Conservation (phyloP, 2,329 filamentous ascomycete genomes). For the Aspergillus aculeatinus region DNA sequence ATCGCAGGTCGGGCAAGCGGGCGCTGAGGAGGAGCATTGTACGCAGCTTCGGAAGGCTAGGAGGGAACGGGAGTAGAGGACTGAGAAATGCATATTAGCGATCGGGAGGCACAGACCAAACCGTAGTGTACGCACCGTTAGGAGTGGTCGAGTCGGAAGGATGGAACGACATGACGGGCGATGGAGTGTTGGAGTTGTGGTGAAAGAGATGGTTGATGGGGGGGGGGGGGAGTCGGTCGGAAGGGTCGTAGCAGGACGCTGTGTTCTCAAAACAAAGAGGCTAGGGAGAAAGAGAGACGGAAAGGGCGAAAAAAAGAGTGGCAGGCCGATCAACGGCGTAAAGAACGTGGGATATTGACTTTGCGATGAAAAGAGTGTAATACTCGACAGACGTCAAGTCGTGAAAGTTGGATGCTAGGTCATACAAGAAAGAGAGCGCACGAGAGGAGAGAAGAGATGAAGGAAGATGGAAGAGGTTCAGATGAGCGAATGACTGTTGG, state of each 20-base stretch:
- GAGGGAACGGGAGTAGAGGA: conserved; percentile 23
- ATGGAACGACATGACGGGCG: conserved; percentile 31
- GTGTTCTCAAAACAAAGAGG: conserved; percentile 2
- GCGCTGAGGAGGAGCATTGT: conserved; percentile 52
- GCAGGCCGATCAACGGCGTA: conserved; percentile 33
- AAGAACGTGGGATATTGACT: conserved; percentile 16
- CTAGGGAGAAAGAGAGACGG: not conserved
- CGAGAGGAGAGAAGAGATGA: conserved; percentile 10
- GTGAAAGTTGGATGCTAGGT: conserved; percentile 30
- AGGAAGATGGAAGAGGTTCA: conserved; percentile 4
- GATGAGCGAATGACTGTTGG: conserved; percentile 23
- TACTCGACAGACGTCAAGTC: conserved; percentile 39
- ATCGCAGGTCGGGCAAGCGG: conserved; percentile 61
- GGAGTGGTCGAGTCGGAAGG: conserved; percentile 21
- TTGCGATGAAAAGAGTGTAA: conserved; percentile 27
- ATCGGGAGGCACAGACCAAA: not conserved
- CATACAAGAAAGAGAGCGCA: conserved; percentile 15
- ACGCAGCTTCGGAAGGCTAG: conserved; percentile 50
- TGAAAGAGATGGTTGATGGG: not conserved
- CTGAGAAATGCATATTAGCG: conserved; percentile 9
- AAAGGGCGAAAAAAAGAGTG: conserved; percentile 20
- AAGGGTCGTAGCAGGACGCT: conserved; percentile 5
- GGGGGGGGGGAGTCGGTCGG: conserved; percentile 4
- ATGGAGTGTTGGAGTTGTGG: conserved; percentile 7
- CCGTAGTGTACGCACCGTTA: conserved; percentile 20